A percentile compares a stretch with the other conserved stretches of the same genome.
Evolutionary conservation across 2,329 filamentous ascomycete species (phyloP).

Genomic region (Hypoxylon sp.): DNA sequence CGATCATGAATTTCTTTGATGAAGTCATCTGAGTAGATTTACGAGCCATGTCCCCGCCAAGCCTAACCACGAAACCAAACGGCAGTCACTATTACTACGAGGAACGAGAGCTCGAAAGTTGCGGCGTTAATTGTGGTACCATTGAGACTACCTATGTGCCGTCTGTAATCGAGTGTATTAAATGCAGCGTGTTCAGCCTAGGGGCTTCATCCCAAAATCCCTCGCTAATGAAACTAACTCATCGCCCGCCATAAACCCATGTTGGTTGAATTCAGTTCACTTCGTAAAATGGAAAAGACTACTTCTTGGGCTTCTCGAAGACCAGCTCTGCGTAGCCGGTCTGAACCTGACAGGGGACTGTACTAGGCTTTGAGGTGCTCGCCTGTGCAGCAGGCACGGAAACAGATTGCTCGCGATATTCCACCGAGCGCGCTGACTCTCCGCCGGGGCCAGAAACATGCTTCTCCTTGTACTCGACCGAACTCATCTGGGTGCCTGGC

Average conservation of each 20-base stretch:
- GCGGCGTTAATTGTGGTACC: constrained; percentile 5
- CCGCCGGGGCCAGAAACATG: constrained; percentile 2
- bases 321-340: not conserved
- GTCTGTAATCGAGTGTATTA: not conserved
- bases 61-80: no score
- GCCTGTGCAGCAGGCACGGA: not conserved
- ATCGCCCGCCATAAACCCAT: not conserved
- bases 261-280: not conserved
- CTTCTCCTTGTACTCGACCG: constrained; percentile 10
- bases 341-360: not conserved
- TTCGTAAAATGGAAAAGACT: constrained; percentile 10
- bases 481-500: constrained; percentile 6
- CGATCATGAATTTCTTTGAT: no score
- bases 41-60: no score
- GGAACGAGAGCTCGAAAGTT: not conserved
- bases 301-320: constrained; percentile 7
- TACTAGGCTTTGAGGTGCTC: not conserved
- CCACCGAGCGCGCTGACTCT: not conserved
- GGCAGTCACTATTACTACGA: not conserved
- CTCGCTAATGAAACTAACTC: constrained; percentile 6
- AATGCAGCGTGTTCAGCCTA: not conserved
- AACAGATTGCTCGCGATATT: not conserved
- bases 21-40: no score
- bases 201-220: not conserved
- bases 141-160: constrained; percentile 19